A percentile compares a stretch with the other conserved stretches of the same genome.
Conservation (phyloP, 306 rosid species). For the Corylus avellana region DNA sequence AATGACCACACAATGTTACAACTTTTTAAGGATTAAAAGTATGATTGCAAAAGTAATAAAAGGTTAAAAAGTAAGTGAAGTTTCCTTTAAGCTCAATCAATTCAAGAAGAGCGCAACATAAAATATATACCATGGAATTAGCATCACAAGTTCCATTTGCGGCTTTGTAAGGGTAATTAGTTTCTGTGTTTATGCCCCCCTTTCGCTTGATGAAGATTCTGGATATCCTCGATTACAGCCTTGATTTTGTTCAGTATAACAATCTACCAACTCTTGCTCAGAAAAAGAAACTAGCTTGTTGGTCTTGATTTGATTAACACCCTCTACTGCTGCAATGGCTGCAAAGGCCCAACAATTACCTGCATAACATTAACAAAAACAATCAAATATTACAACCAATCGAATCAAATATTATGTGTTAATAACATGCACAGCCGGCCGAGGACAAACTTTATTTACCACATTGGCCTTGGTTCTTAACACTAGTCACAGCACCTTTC, state of each 20-base stretch:
- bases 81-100: too few relatives aligned
- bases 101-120: too few relatives aligned
- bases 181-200: conserved; percentile 48
- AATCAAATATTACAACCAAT: background rate
- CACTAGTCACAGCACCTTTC: background rate
- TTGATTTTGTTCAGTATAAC: conserved; percentile 37
- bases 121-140: conserved; percentile 26
- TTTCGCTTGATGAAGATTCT: conserved; percentile 42
- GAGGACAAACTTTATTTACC: conserved; percentile 29
- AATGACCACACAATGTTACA: too few relatives aligned
- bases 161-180: conserved; percentile 43
- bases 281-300: conserved; percentile 44
- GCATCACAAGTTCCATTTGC: conserved; percentile 39
- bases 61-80: too few relatives aligned
- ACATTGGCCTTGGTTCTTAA: conserved; percentile 23
- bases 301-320: conserved; percentile 50
- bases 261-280: conserved; percentile 54
- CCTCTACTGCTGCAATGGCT: conserved; percentile 50
- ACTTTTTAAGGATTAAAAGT: too few relatives aligned
- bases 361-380: conserved; percentile 17
- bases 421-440: background rate
- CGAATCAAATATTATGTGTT: background rate
- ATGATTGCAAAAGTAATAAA: too few relatives aligned
- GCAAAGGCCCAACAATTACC: conserved; percentile 66
- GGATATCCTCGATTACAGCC: conserved; percentile 56